A percentile compares a stretch with the other conserved stretches of the same genome.
Conservation (phyloP, 2,329 filamentous ascomycete species). For the Cryphonectria naterciae region DNA sequence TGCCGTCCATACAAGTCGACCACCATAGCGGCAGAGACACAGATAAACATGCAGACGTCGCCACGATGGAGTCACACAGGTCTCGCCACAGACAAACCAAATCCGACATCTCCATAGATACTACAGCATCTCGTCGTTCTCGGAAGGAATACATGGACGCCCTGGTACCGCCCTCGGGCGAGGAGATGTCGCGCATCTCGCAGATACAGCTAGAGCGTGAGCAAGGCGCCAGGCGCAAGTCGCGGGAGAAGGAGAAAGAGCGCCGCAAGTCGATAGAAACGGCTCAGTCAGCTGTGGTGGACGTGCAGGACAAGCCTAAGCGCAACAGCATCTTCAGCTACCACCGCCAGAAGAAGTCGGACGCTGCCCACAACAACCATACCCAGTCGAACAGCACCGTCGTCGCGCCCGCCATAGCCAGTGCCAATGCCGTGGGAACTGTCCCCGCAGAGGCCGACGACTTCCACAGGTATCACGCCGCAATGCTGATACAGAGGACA, state of each 20-base stretch:
- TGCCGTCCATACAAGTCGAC: conserved; percentile 10
- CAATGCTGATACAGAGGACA: conserved; percentile 67
- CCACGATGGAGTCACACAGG: conserved; percentile 1
- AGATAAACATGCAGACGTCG: background rate
- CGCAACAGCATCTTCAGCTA: conserved; percentile 33
- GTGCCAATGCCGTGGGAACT: conserved; percentile 16
- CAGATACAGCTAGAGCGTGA: conserved; percentile 53
- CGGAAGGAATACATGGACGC: conserved; percentile 55
- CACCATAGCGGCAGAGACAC: background rate
- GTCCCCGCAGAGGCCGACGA: conserved; percentile 32
- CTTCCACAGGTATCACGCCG: conserved; percentile 47
- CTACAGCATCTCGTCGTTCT: conserved; percentile 34
- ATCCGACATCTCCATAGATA: conserved; percentile 32
- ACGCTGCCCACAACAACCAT: conserved; percentile 9
- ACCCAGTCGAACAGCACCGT: conserved; percentile 17
- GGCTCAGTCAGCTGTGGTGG: conserved; percentile 15
- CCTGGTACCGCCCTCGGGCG: conserved; percentile 49
- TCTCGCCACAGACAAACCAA: conserved; percentile 10
- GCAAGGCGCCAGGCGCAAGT: conserved; percentile 47
- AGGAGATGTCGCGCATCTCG: conserved; percentile 54
- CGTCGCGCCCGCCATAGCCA: conserved; percentile 18
- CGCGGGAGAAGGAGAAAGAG: conserved; percentile 44
- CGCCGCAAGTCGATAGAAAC: conserved; percentile 36
- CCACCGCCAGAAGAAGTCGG: conserved; percentile 13
- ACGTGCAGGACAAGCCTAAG: conserved; percentile 20